Evolutionary conservation across 2,329 filamentous ascomycete species (phyloP).

Genomic region (Trichoderma atrobrunneum): DNA sequence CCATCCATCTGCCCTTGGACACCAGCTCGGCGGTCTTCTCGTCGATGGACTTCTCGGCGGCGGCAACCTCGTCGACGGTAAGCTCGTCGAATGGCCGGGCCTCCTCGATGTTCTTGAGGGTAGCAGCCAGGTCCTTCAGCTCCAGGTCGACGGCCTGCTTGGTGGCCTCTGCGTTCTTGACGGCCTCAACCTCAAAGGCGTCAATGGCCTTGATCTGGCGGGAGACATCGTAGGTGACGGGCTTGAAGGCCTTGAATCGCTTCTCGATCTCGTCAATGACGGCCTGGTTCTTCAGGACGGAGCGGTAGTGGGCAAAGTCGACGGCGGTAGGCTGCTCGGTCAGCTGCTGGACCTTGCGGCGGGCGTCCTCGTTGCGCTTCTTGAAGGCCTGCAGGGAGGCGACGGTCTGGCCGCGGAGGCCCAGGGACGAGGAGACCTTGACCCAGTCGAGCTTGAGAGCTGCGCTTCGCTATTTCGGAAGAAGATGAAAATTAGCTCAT

Average conservation of each 20-base stretch:
- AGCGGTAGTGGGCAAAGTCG: slow-evolving; percentile 93
- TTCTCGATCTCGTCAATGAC: slow-evolving; percentile 97
- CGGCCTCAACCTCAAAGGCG: slow-evolving; percentile 92
- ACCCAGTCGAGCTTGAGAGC: slow-evolving; percentile 99
- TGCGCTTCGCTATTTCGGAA: slow-evolving; percentile 76
- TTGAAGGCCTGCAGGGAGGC: slow-evolving; percentile 93
- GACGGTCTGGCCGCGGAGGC: slow-evolving; percentile 92
- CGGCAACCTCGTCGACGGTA: slow-evolving; percentile 94
- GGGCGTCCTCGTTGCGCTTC: slow-evolving; percentile 98
- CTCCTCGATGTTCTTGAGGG: slow-evolving; percentile 94
- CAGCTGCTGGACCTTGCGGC: slow-evolving; percentile 84
- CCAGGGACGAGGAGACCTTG: slow-evolving; percentile 90
- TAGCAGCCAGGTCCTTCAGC: slow-evolving; percentile 89
- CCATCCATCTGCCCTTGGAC: slow-evolving; percentile 96
- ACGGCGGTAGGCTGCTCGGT: slow-evolving; percentile 80
- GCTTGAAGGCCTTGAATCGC: slow-evolving; percentile 89
- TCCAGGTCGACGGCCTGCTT: slow-evolving; percentile 95
- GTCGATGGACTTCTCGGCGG: slow-evolving; percentile 94
- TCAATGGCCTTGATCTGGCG: slow-evolving; percentile 98
- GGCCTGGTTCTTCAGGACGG: slow-evolving; percentile 90
- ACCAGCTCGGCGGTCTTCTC: slow-evolving; percentile 94
- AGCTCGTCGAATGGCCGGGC: slow-evolving; percentile 95
- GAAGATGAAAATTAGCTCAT: slow-evolving; percentile 55
- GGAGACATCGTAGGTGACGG: slow-evolving; percentile 84
- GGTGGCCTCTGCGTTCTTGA: slow-evolving; percentile 95